These are phyloP conservation scores for Colletotrichum abscissum DNA, from an alignment of 2,329 filamentous ascomycete species.

Conservation along the genomic window DNA sequence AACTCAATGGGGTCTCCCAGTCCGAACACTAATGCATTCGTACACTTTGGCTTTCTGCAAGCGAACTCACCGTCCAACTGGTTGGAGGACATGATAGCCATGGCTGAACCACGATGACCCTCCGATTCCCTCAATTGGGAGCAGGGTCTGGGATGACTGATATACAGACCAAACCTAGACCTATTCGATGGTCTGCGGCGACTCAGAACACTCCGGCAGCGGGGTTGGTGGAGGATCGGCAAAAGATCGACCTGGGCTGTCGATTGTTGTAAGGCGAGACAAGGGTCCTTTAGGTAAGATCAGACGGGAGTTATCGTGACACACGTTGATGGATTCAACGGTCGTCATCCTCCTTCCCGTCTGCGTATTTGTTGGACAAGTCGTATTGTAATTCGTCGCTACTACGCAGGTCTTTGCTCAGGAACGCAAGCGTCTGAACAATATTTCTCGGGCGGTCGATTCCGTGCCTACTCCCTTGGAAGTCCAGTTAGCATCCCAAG, in stretches of 20 bases:
- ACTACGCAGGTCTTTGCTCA: background rate
- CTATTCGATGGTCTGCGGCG: background rate
- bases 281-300: constrained; percentile 2
- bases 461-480: background rate
- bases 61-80: background rate
- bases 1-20: background rate
- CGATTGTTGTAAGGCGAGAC: background rate
- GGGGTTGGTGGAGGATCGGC: constrained; percentile 21
- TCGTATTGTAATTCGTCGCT: background rate
- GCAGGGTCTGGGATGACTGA: background rate
- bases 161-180: background rate
- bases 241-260: constrained; percentile 1
- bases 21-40: constrained; percentile 3
- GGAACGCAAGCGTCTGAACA: background rate
- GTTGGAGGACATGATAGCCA: background rate
- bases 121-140: background rate
- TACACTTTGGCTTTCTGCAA: background rate
- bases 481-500: background rate
- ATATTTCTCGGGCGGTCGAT: background rate
- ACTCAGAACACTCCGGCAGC: background rate
- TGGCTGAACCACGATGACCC: background rate
- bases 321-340: background rate
- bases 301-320: constrained; percentile 16
- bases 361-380: background rate
- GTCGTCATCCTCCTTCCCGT: background rate